phyloP scores from a whole-genome alignment of 306 rosid genomes.

The Rubus parviflorus region DNA sequence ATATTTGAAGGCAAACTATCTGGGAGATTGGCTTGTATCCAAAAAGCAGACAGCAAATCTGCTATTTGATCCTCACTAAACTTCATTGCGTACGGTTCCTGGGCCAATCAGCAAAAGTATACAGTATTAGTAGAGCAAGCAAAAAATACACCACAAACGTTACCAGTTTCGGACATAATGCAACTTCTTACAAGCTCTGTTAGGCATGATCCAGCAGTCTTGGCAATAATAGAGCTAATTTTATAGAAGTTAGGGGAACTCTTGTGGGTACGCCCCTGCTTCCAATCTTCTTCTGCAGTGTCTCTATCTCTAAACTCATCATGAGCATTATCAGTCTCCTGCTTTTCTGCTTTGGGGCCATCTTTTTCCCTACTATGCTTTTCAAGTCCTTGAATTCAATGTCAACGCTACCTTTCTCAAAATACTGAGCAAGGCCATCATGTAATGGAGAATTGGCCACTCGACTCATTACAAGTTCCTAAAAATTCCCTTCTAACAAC shows the following conservation, averaged over 20 bases:
- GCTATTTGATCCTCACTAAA: constrained; percentile 86
- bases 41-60: constrained; percentile 84
- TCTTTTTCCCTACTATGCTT: constrained; percentile 78
- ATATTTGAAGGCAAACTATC: constrained; percentile 88
- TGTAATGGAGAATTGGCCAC: too few relatives aligned
- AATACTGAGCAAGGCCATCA: too few relatives aligned
- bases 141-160: constrained; percentile 11
- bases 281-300: constrained; percentile 55
- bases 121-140: constrained; percentile 9
- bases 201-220: constrained; percentile 55
- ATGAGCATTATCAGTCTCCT: constrained; percentile 26
- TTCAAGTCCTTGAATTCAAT: too few relatives aligned
- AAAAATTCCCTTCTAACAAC: too few relatives aligned
- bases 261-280: constrained; percentile 58
- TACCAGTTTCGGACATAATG: constrained; percentile 10
- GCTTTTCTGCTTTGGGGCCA: constrained; percentile 50
- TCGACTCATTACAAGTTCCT: too few relatives aligned
- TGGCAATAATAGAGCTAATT: constrained; percentile 66
- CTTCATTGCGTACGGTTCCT: constrained; percentile 82
- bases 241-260: constrained; percentile 67
- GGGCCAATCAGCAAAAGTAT: constrained; percentile 32
- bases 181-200: constrained; percentile 53
- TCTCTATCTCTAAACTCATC: constrained; percentile 58
- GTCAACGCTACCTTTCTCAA: too few relatives aligned
- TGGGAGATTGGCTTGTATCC: constrained; percentile 81